Base-by-base conservation (phyloP, 73 alveolate species). In the Blepharisma stoltei region DNA sequence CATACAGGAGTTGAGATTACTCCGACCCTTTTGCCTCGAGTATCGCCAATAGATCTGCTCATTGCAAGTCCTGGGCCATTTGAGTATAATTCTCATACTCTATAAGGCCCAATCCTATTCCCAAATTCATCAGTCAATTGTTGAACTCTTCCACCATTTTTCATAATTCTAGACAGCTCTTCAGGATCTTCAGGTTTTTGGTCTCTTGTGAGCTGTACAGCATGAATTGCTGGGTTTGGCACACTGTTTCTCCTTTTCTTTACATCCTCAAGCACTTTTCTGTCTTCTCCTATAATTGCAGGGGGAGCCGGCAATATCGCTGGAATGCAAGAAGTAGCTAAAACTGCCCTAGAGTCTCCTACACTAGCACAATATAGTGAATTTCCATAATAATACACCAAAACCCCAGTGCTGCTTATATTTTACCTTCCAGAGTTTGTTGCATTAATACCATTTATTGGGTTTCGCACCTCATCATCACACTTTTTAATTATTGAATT, bases 11-110 rank as follows among this genome's bases (percentile, higher is more conserved):
- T 49, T 6, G 81, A 43, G 11, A 83, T 77, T 20, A 83, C 83
- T 7, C 90, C 90, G 11, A 83, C 41, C 60, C 77, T 18, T 54
- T 70, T 83, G 5, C 76, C 90, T 21, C n/a, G n/a, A 21, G 48
- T 78, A 83, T 83, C 90, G 6, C 90, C 90, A 37, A 83, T 71
- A 5, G 87, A 65, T 52, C 90, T 83, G 23, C 81, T 60, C 90
- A 83, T 83, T 5, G 90, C 90, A 27, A 83, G 48, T 18, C 90
- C 90, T 6, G 90, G 90, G 55, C 37, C 73, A 37, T 83, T 76
- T 76, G 66, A 27, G 18, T 53, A 37, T 67, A 71, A 65, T 21
- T 11, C 65, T 70, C 80, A 83, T 2, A 83, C 88, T 78, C 90
- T 18, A 43, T 11, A 76, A 48, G 90, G 90, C 6, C 90, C 90